Conservation (phyloP, 1,284 basidiomycete species). For the Ceratobasidium theobromae region DNA sequence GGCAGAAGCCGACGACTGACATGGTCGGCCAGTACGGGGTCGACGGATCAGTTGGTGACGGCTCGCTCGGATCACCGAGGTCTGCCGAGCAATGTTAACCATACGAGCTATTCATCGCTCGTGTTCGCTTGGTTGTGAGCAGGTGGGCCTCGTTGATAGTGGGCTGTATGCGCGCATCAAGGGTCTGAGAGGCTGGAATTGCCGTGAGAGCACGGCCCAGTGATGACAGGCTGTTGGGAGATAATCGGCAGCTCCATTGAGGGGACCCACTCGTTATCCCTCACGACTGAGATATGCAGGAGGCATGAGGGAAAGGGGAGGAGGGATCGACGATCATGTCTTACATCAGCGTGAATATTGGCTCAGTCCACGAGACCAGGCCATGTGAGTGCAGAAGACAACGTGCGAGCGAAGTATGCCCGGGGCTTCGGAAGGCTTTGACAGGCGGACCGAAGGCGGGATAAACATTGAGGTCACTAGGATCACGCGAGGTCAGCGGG, state of each 20-base stretch:
- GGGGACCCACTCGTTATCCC: too few relatives aligned
- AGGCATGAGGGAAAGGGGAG: background rate
- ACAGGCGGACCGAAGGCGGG: background rate
- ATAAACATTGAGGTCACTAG: conserved; percentile 1
- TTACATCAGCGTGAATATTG: conserved; percentile 17
- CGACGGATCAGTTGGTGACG: background rate
- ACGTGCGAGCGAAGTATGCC: conserved; percentile 26
- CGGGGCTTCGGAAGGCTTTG: too few relatives aligned
- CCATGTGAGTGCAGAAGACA: conserved; percentile 17
- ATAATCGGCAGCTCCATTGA: background rate
- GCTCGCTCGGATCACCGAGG: conserved; percentile 3
- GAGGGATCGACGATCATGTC: background rate
- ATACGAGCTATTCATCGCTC: background rate
- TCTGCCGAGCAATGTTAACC: background rate
- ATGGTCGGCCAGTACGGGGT: background rate
- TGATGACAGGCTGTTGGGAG: conserved; percentile 14
- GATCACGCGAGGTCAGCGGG: too few relatives aligned
- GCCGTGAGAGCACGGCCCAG: background rate
- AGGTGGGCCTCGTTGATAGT: too few relatives aligned
- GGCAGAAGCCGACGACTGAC: background rate
- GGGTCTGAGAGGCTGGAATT: conserved; percentile 23
- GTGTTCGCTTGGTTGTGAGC: background rate
- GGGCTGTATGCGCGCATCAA: too few relatives aligned
- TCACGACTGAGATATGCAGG: too few relatives aligned
- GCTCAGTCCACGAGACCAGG: conserved; percentile 8